A percentile compares a stretch with the other conserved stretches of the same genome.
Conservation (phyloP, 768 basidiomycete species). For the Kwoniella dejecticola region DNA sequence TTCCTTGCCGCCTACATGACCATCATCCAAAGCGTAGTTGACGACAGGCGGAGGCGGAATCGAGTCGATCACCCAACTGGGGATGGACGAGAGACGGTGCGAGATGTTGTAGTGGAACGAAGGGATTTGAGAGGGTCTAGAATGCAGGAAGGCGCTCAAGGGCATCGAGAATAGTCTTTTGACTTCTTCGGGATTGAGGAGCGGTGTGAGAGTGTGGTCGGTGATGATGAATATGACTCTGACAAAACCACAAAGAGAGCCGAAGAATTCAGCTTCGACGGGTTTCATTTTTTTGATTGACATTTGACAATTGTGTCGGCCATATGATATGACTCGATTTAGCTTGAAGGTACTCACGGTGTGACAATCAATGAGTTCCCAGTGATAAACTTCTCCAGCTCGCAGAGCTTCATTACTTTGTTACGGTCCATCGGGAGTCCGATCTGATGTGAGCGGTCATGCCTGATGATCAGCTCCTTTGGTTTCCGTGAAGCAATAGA, state of each 20-base stretch:
- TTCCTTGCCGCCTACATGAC: conserved; percentile 30
- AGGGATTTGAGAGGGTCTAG: conserved; percentile 60
- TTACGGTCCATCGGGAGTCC: conserved; percentile 73
- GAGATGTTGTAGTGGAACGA: conserved; percentile 43
- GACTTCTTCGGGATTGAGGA: conserved; percentile 77
- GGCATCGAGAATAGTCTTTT: conserved; percentile 82
- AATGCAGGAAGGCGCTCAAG: conserved; percentile 69
- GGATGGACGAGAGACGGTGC: conserved; percentile 51
- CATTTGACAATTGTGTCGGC: no score
- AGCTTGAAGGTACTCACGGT: conserved; percentile 63
- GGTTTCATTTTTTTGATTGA: neutral
- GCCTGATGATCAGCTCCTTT: neutral
- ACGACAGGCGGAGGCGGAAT: conserved; percentile 29
- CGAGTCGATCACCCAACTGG: conserved; percentile 16
- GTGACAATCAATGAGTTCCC: conserved; percentile 74
- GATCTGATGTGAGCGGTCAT: conserved; percentile 62
- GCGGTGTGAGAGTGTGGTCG: conserved; percentile 78
- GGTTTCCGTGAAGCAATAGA: neutral
- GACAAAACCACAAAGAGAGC: no score
- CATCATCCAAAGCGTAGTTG: conserved; percentile 6
- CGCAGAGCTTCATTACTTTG: conserved; percentile 73
- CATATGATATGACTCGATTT: no score
- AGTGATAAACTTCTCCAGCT: conserved; percentile 76
- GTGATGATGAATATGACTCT: conserved; percentile 85
- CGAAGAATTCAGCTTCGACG: no score